These are phyloP conservation scores for Eimeria sp. DNA, from an alignment of 169 alveolate species.

Conservation along the genomic window DNA sequence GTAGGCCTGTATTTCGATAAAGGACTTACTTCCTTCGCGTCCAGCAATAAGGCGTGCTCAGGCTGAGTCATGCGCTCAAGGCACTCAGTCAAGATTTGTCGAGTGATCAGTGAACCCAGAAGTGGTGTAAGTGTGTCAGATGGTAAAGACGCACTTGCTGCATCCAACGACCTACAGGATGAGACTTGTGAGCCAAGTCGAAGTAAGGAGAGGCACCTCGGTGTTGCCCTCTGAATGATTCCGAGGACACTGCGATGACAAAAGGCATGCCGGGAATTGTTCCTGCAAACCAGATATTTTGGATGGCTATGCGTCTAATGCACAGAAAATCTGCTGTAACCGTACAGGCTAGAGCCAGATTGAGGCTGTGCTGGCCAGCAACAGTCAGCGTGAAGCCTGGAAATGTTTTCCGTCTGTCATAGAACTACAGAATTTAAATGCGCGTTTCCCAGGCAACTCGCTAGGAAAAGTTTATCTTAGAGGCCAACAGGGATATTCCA, in stretches of 20 bases:
- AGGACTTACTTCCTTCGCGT: not conserved
- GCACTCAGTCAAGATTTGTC: not conserved
- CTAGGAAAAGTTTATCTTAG: not conserved
- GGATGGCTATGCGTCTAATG: not conserved
- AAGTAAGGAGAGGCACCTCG: not conserved
- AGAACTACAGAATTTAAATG: not conserved
- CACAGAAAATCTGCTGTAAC: not conserved
- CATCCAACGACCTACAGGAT: not conserved
- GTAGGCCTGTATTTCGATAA: not conserved
- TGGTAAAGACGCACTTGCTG: slow-evolving; percentile 15
- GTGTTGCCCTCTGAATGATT: too few species aligned
- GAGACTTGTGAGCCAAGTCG: not conserved
- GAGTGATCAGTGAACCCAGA: not conserved
- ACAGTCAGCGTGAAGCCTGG: not conserved
- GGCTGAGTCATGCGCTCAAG: too few species aligned
- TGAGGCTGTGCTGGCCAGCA: not conserved
- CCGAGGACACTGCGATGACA: not conserved
- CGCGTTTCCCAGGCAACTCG: not conserved
- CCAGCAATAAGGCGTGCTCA: not conserved
- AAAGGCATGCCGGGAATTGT: not conserved
- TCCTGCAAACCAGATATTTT: not conserved
- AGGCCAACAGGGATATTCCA: not conserved
- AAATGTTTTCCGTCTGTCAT: not conserved
- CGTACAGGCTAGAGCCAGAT: not conserved
- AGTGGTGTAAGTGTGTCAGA: too few species aligned